A percentile compares a stretch with the other conserved stretches of the same genome.
Conservation (phyloP, 2,329 filamentous ascomycete genomes). For the Botrytis medusae region DNA sequence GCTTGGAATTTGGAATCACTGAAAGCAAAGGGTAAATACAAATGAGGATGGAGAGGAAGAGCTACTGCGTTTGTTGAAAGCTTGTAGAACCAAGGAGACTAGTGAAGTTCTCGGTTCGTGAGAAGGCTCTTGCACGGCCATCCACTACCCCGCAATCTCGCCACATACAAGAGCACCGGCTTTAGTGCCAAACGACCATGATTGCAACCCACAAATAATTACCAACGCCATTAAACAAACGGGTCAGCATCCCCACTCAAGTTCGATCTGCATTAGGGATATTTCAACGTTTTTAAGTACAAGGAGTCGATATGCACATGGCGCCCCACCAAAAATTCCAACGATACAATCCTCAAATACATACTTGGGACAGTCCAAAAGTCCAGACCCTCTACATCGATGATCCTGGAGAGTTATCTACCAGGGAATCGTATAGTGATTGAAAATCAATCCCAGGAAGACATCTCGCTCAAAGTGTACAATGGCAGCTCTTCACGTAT, state of each 20-base stretch:
- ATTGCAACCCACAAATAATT: constrained; percentile 6
- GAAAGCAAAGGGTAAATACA: background rate
- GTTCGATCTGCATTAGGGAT: background rate
- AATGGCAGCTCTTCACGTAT: background rate
- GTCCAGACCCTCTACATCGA: background rate
- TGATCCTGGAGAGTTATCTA: background rate
- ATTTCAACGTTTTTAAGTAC: background rate
- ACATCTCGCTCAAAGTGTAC: background rate
- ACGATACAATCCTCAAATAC: background rate
- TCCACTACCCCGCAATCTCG: constrained; percentile 18
- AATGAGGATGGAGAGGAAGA: background rate
- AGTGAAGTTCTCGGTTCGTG: constrained; percentile 9
- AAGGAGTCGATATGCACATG: background rate
- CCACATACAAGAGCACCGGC: background rate
- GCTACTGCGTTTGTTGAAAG: background rate
- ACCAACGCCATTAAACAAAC: background rate
- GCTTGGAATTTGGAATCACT: background rate
- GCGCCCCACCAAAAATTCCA: background rate
- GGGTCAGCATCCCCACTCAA: background rate
- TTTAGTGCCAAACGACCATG: background rate
- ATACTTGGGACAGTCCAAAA: background rate
- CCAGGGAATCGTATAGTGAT: background rate
- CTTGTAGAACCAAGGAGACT: constrained; percentile 1
- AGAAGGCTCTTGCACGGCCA: background rate
- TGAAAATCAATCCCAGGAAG: background rate